Percentiles rank a stretch among this genome's conserved stretches.
Conservation (phyloP, 1,139 yeast species). For the Candida sojae region DNA sequence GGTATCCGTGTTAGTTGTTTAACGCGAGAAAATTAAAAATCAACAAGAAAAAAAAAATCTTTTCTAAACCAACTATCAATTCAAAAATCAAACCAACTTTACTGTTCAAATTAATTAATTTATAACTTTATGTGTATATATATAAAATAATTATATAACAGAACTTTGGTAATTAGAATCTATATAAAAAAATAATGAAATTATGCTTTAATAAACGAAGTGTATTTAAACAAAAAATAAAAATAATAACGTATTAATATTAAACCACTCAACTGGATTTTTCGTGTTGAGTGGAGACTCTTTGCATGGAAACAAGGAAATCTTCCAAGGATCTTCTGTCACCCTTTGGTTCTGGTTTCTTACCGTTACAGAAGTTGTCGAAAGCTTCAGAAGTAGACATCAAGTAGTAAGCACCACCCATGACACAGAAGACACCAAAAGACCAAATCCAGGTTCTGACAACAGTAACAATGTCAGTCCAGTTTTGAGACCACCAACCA, state of each 20-base stretch:
- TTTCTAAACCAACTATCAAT: neutral
- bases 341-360: conserved; percentile 64
- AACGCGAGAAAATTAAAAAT: too few relatives aligned
- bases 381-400: conserved; percentile 86
- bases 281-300: conserved; percentile 98
- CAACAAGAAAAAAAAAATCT: too few relatives aligned
- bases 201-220: neutral
- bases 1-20: too few relatives aligned
- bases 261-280: conserved; percentile 44
- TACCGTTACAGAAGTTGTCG: conserved; percentile 94
- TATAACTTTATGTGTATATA: neutral
- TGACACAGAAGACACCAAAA: conserved; percentile 91
- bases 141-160: neutral
- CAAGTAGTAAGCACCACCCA: conserved; percentile 96
- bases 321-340: conserved; percentile 87
- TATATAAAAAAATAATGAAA: neutral
- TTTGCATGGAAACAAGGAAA: conserved; percentile 95
- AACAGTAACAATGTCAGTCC: conserved; percentile 94
- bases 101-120: neutral
- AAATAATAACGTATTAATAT: neutral
- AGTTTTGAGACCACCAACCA: conserved; percentile 99
- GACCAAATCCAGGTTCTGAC: conserved; percentile 94
- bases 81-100: neutral
- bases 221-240: neutral
- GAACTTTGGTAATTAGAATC: neutral